Evolutionary conservation across 345 rosid species (phyloP).

Genomic region (Eutrema yunnanense): DNA sequence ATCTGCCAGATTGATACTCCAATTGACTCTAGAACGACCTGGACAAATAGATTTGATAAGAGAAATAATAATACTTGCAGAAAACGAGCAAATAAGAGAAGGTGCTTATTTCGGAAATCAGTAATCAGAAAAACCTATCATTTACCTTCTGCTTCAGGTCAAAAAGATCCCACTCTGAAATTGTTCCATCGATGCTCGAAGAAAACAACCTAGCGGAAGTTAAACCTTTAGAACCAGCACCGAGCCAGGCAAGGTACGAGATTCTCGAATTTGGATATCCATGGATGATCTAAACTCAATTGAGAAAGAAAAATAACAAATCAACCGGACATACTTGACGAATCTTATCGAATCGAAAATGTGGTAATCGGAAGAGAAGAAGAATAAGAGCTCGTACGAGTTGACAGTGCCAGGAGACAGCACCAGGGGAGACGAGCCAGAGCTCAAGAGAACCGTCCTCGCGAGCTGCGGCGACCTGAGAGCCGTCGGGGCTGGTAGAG

Average conservation of each 20-base stretch:
- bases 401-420: slow-evolving; percentile 93
- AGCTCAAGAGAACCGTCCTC: slow-evolving; percentile 89
- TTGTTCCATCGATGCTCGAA: slow-evolving; percentile 80
- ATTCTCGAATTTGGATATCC: slow-evolving; percentile 71
- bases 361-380: neutral
- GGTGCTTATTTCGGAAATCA: neutral
- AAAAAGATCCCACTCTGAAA: slow-evolving; percentile 84
- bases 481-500: slow-evolving; percentile 67
- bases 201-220: slow-evolving; percentile 59
- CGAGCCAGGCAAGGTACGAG: slow-evolving; percentile 75
- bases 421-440: slow-evolving; percentile 92
- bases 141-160: slow-evolving; percentile 71
- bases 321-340: neutral
- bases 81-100: neutral
- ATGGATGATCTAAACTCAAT: slow-evolving; percentile 52
- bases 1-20: slow-evolving; percentile 95
- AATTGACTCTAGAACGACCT: slow-evolving; percentile 71
- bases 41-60: neutral
- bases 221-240: slow-evolving; percentile 38
- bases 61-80: neutral
- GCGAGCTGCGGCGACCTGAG: slow-evolving; percentile 81
- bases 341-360: neutral
- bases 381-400: slow-evolving; percentile 49
- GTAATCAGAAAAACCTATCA: neutral
- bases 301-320: neutral